Percentiles rank a stretch among this genome's conserved stretches.
These are phyloP conservation scores for Venturia oleaginea DNA, from an alignment of 2,329 filamentous ascomycete genomes.

Conservation along the genomic window DNA sequence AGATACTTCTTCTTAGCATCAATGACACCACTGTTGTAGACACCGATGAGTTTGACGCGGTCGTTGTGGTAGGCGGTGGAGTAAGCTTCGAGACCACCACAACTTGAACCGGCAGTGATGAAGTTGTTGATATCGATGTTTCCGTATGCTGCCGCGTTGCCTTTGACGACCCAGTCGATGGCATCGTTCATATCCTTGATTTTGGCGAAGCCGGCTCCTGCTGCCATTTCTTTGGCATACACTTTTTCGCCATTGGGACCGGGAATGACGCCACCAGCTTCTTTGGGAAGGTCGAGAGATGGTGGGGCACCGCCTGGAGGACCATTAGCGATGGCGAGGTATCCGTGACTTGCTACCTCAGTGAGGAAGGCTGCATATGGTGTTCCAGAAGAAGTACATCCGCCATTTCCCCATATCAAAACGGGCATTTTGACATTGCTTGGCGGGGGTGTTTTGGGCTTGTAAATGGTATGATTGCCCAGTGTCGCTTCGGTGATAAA, in stretches of 20 bases:
- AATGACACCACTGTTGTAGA: constrained; percentile 11
- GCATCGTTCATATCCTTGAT: constrained; percentile 12
- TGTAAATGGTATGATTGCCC: constrained; percentile 12
- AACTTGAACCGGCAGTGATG: constrained; percentile 10
- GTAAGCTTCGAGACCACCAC: constrained; percentile 13
- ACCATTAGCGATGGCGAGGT: constrained; percentile 14
- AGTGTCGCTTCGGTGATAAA: constrained; percentile 3
- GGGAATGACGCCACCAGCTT: neutral
- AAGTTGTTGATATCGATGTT: constrained; percentile 7
- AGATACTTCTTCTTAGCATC: constrained; percentile 3
- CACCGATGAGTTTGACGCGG: constrained; percentile 8
- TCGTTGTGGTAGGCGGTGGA: constrained; percentile 8
- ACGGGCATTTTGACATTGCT: constrained; percentile 11
- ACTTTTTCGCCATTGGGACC: neutral
- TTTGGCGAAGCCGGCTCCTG: neutral
- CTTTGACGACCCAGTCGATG: constrained; percentile 13
- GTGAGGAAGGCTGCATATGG: constrained; percentile 11
- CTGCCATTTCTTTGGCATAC: neutral
- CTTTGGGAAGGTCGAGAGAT: neutral
- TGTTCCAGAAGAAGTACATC: constrained; percentile 8
- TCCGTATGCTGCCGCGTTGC: constrained; percentile 11
- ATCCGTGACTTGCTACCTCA: constrained; percentile 14
- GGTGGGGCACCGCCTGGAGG: constrained; percentile 1
- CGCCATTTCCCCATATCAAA: constrained; percentile 14
- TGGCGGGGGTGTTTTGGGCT: constrained; percentile 11